Evolutionary conservation across 371 early-diverging fungal genomes (phyloP).

Genomic region (Rhizopus microsporus): DNA sequence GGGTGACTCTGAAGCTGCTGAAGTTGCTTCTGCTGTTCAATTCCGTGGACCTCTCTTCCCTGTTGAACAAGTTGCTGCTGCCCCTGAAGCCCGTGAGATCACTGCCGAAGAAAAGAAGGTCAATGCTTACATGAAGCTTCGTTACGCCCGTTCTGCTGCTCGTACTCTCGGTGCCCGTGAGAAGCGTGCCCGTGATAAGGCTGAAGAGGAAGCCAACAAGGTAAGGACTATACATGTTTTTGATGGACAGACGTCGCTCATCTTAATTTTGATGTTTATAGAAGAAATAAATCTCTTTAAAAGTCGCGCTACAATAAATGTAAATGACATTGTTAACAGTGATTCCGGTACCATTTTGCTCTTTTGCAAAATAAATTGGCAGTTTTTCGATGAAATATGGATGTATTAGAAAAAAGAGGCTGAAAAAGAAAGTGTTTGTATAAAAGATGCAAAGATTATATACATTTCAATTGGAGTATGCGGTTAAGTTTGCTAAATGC

Average conservation of each 20-base stretch:
- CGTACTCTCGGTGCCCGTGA: conserved; percentile 86
- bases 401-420: no score
- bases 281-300: conserved; percentile 40
- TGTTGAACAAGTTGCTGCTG: conserved; percentile 65
- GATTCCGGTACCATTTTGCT: conserved; percentile 2
- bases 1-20: conserved; percentile 64
- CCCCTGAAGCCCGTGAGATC: conserved; percentile 81
- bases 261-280: conserved; percentile 17
- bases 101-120: conserved; percentile 82
- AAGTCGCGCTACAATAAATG: conserved; percentile 8
- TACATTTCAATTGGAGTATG: no score
- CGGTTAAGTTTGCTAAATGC: no score
- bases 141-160: conserved; percentile 84
- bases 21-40: conserved; percentile 72
- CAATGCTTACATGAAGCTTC: conserved; percentile 84
- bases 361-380: conserved; percentile 27
- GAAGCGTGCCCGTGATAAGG: conserved; percentile 76
- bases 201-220: conserved; percentile 87
- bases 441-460: no score
- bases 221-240: conserved; percentile 21
- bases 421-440: no score
- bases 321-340: conserved; percentile 5
- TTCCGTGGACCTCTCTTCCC: conserved; percentile 74
- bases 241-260: neutral
- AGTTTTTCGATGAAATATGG: neutral